Evolutionary conservation across 352 stramenopile genomes (phyloP).

Genomic region (Phytophthora uliginosa): DNA sequence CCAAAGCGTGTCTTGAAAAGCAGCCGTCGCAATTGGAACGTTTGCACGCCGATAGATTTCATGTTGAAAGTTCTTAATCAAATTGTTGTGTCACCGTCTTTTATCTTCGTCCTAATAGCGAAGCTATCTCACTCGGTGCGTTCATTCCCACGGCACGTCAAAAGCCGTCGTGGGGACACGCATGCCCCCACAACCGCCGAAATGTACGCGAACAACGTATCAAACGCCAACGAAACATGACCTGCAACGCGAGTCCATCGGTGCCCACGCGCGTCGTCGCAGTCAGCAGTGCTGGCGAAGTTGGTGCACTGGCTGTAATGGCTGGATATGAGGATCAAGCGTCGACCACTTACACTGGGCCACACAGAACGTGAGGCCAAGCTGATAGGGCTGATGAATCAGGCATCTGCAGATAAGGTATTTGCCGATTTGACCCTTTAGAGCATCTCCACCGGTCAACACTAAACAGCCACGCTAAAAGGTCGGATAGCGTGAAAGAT

Average conservation of each 20-base stretch:
- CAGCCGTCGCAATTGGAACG: no score
- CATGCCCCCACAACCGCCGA: slow-evolving; percentile 42
- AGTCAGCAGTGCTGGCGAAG: slow-evolving; percentile 52
- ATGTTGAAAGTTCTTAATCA: slow-evolving; percentile 1
- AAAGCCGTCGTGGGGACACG: slow-evolving; percentile 49
- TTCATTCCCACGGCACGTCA: slow-evolving; percentile 50
- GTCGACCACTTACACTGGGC: no score
- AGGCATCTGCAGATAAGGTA: no score
- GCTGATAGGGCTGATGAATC: no score
- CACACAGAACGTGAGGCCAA: no score
- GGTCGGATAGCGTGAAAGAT: no score
- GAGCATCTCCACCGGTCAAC: no score
- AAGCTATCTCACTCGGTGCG: slow-evolving; percentile 38
- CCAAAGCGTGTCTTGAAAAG: no score
- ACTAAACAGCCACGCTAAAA: no score
- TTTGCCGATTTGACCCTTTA: no score
- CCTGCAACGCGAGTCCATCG: slow-evolving; percentile 65
- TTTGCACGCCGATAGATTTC: neutral
- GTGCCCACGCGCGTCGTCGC: slow-evolving; percentile 43
- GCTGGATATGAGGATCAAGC: no score
- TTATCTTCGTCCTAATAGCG: slow-evolving; percentile 13
- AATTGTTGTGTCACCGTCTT: neutral
- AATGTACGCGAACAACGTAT: slow-evolving; percentile 51
- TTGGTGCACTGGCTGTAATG: no score
- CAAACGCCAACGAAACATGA: slow-evolving; percentile 71